Evolutionary conservation across 2,329 filamentous ascomycete genomes (phyloP), one percentile per base, ranked within the genome.

Genomic region (Xenoacremonium recifei): DNA sequence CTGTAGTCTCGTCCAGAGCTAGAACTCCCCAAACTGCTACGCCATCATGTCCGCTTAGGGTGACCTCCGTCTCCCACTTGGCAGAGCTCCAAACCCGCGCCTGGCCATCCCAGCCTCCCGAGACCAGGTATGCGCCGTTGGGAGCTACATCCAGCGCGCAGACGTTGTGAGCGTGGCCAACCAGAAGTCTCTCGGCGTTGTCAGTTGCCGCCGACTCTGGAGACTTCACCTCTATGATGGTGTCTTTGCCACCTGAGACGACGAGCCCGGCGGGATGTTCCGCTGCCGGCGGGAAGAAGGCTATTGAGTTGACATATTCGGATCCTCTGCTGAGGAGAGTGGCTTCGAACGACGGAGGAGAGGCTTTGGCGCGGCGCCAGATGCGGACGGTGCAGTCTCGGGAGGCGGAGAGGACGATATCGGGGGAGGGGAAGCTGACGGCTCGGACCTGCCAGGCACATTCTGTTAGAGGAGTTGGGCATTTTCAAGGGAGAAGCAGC

Each of bases 71-170:
- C 60, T 95, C 89, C 88, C 92, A 96, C 52, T 85, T 90, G 30
- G 80, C 80, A n/a, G 93, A 72, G 49, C 76, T 78, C 93, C 93
- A 99, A 39, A 97, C 71, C 40, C 89, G 84, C 20, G 89, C 91
- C 50, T 90, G 86, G 21, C 81, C 81, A 65, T 99, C 93, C 93
- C 93, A 99, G 57, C 91, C 88, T 21, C 92, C 93, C 51, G 92
- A 97, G 35, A 96, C 84, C 30, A 97, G 75, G 63, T 82, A 88
- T 34, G 71, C 79, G 2, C 84, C 85, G 45, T 83, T 78, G 1
- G 85, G 79, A 37, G 84, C 85, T 13, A 89, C 84, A 57, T 95
- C 89, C 33, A 99, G 69, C 7, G 91, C 79, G 63, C 92, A 96
- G 34, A 99, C 83, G 57, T 97, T 97, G 63, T 87, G 80, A 16